Evolutionary conservation across 805 yeast genomes (phyloP).

Genomic region (Nakazawaea pomicola): DNA sequence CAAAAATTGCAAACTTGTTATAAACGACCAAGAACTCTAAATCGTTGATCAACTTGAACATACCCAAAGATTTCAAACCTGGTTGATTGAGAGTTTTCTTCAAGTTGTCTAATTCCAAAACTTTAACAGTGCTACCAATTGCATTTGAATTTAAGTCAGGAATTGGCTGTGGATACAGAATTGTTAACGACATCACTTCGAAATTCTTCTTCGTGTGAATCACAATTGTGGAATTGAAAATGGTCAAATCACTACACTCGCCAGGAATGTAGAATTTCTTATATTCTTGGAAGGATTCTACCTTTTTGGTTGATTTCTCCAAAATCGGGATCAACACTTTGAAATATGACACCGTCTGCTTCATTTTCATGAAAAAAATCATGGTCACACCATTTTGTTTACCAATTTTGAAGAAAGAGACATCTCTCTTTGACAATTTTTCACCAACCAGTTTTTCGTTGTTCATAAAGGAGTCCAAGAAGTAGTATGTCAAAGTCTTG

Average conservation of each 20-base stretch:
- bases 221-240: conserved; percentile 63
- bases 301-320: conserved; percentile 22
- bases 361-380: conserved; percentile 53
- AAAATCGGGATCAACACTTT: conserved; percentile 48
- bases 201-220: conserved; percentile 65
- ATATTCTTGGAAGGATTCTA: conserved; percentile 37
- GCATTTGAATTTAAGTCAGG: conserved; percentile 39
- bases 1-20: conserved; percentile 63
- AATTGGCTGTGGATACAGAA: conserved; percentile 48
- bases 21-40: conserved; percentile 58
- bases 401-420: conserved; percentile 63
- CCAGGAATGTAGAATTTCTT: conserved; percentile 47
- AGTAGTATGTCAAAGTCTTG: conserved; percentile 54
- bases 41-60: conserved; percentile 54
- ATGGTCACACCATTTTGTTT: conserved; percentile 57
- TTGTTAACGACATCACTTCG: conserved; percentile 57
- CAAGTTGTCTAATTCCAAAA: conserved; percentile 30
- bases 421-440: conserved; percentile 45
- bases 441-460: conserved; percentile 44
- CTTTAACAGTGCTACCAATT: background rate
- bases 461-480: conserved; percentile 60
- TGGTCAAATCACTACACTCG: conserved; percentile 56
- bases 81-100: conserved; percentile 34
- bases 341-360: conserved; percentile 42
- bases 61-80: conserved; percentile 47